These are phyloP conservation scores for Geotrichum phurueaensis DNA, from an alignment of 1,139 yeast species.

Conservation along the genomic window DNA sequence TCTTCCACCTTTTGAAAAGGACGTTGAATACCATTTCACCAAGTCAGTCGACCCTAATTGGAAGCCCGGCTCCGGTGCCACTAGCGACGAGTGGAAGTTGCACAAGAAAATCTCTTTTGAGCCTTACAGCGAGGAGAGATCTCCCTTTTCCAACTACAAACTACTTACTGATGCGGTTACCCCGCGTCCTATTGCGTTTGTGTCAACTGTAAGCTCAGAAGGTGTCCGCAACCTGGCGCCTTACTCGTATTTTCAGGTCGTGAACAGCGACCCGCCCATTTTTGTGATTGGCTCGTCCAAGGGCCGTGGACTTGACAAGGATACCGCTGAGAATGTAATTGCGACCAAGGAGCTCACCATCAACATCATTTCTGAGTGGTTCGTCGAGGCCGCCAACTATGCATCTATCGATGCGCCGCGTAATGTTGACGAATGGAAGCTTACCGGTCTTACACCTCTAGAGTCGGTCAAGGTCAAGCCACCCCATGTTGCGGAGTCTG, in stretches of 20 bases:
- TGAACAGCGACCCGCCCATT: conserved; percentile 53
- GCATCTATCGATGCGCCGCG: conserved; percentile 46
- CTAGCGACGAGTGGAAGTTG: conserved; percentile 33
- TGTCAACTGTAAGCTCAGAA: conserved; percentile 42
- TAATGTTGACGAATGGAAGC: conserved; percentile 50
- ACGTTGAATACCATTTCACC: conserved; percentile 22
- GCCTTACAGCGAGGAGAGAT: conserved; percentile 44
- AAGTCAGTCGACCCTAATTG: conserved; percentile 33
- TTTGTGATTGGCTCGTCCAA: conserved; percentile 48
- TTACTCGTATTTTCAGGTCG: conserved; percentile 50
- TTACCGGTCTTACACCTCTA: conserved; percentile 49
- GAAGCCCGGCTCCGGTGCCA: conserved; percentile 49
- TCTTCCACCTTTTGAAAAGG: conserved; percentile 26
- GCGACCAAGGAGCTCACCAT: conserved; percentile 54
- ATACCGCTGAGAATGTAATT: conserved; percentile 45
- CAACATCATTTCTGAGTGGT: conserved; percentile 58
- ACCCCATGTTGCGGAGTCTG: conserved; percentile 56
- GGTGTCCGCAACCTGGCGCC: conserved; percentile 53
- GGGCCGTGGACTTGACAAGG: conserved; percentile 42
- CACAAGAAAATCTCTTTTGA: conserved; percentile 46
- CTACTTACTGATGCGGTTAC: conserved; percentile 46
- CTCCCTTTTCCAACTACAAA: conserved; percentile 45
- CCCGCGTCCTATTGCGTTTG: conserved; percentile 58
- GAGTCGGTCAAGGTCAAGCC: conserved; percentile 45
- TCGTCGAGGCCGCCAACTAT: conserved; percentile 56